A percentile compares a stretch with the other conserved stretches of the same genome.
phyloP scores from a whole-genome alignment of 768 basidiomycete genomes.

The Termitomyces bulborhizus region DNA sequence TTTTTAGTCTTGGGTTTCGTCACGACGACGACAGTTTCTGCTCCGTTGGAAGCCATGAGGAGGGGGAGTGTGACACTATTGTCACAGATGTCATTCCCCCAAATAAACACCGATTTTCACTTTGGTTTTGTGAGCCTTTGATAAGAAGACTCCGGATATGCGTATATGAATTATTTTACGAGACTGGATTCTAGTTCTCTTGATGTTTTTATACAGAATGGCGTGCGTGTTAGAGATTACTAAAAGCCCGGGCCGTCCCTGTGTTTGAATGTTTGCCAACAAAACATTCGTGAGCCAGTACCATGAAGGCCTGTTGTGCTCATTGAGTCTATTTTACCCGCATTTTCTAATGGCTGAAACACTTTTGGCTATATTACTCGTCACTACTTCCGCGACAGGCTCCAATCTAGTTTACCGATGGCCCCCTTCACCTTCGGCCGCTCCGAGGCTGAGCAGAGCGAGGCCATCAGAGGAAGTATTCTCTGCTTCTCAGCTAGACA shows the following conservation, averaged over 20 bases:
- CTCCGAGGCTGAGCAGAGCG: constrained; percentile 68
- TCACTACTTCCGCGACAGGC: constrained; percentile 79
- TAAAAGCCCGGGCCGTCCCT: neutral
- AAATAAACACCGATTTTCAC: neutral
- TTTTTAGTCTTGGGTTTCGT: constrained; percentile 41
- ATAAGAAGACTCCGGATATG: neutral
- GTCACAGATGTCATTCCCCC: neutral
- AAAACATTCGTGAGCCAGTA: neutral
- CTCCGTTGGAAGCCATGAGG: constrained; percentile 23
- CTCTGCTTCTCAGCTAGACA: constrained; percentile 53
- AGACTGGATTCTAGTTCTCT: neutral
- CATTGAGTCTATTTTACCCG: neutral
- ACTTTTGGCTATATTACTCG: constrained; percentile 74
- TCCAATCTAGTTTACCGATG: constrained; percentile 77
- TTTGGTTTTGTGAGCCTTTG: neutral
- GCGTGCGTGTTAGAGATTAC: no score
- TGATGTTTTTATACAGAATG: neutral
- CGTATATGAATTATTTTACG: no score
- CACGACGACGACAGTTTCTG: constrained; percentile 12
- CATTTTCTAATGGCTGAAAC: constrained; percentile 58
- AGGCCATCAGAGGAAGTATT: constrained; percentile 36
- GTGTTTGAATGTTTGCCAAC: neutral
- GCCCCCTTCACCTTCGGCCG: constrained; percentile 66
- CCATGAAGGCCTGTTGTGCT: neutral
- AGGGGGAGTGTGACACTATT: neutral